Base-by-base conservation (phyloP, 306 rosid genomes). In the Parietaria judaica region DNA sequence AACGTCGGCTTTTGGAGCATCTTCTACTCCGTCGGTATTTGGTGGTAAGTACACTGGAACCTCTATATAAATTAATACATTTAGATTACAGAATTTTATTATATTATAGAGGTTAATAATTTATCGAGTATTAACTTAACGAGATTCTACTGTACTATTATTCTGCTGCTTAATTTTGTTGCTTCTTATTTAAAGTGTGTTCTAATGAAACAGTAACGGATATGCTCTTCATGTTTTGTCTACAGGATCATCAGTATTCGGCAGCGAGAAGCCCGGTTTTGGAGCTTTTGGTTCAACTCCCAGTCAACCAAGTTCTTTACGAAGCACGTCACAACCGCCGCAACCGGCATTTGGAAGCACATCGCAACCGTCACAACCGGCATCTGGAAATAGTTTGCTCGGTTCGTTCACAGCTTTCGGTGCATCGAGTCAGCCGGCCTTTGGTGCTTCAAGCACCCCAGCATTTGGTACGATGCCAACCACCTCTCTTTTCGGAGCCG, bases 401-500 rank as follows among this genome's bases (percentile, higher is more conserved):
- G 94, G 95, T 70, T 79, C 95, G 53, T 72, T 95, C 62, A 74
- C 91, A 63, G 90, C 96, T 72, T 84, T 90, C 69, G 95, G 86
- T 56, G 89, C 76, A 51, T 51, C 91, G 51, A 61, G 75, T 51
- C 95, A 79, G 78, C 80, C 94, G 70, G 80, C 83, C 61, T 91
- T 91, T 84, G 94, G 95, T 46, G 76, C 88, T 59, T 82, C 96
- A 16, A 85, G 81, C 65, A 13, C 82, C 23, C 88, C 96, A 10
- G 69, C 85, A 61, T 92, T 92, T 57, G 90, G 96, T 39, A 74
- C 78, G 68, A 71, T 86, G 17, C 68, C 98, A 56, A 84, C 92
- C 23, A 78, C 86, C 49, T 80, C 86, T 0, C 73, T 88, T 7
- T 88, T 80, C 77, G 90, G 86, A 55, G 70, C 86, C 51, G 83